phyloP scores from a whole-genome alignment of 1,284 basidiomycete species.

The Cerioporus squamosus region DNA sequence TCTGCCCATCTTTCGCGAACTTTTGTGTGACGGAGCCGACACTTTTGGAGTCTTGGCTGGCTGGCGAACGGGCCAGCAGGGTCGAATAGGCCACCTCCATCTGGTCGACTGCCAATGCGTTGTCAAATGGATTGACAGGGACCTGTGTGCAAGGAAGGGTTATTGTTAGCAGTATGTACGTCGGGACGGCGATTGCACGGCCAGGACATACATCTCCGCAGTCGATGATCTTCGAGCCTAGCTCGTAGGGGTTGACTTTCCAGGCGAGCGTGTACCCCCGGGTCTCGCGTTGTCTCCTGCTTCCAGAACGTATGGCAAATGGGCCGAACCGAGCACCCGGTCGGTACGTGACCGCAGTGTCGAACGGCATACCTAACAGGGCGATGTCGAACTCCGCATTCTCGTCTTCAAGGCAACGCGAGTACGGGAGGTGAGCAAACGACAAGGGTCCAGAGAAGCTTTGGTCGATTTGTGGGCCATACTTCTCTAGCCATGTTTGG shows the following conservation, averaged over 20 bases:
- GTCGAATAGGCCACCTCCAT: conserved; percentile 80
- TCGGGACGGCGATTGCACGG: background rate
- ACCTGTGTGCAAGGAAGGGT: conserved; percentile 45
- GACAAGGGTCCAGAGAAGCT: conserved; percentile 73
- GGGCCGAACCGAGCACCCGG: conserved; percentile 84
- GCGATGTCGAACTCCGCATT: conserved; percentile 68
- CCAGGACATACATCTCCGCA: conserved; percentile 70
- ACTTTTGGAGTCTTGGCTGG: conserved; percentile 29
- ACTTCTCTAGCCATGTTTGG: conserved; percentile 66
- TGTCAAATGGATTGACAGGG: conserved; percentile 74
- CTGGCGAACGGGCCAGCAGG: conserved; percentile 59
- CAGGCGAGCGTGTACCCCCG: conserved; percentile 70
- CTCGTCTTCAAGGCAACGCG: conserved; percentile 70
- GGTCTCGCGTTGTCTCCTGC: conserved; percentile 61
- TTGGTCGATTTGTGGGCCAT: conserved; percentile 72
- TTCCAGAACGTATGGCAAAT: conserved; percentile 78
- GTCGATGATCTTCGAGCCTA: conserved; percentile 67
- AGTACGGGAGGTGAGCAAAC: conserved; percentile 75
- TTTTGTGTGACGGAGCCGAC: conserved; percentile 12
- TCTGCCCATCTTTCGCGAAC: conserved; percentile 56
- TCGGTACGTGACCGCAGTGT: conserved; percentile 73
- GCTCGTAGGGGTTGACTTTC: conserved; percentile 68
- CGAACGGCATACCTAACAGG: conserved; percentile 82
- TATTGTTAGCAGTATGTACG: background rate
- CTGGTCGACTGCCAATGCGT: conserved; percentile 75